These are phyloP conservation scores for Neopestalotiopsis sp. DNA, from an alignment of 2,329 filamentous ascomycete genomes.

Conservation along the genomic window DNA sequence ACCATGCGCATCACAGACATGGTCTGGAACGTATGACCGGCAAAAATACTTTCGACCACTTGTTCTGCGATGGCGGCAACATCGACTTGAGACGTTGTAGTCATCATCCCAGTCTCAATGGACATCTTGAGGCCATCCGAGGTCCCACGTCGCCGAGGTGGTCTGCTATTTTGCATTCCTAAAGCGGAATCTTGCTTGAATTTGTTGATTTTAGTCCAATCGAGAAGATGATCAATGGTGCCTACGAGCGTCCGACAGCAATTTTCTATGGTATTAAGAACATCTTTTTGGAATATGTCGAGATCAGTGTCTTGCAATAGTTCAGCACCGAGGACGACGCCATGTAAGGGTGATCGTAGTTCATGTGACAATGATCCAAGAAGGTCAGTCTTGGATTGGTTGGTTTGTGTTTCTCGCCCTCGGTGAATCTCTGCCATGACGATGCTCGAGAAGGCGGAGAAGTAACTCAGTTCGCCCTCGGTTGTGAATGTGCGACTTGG, in stretches of 20 bases:
- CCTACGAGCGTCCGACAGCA: conserved; percentile 57
- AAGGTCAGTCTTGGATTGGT: conserved; percentile 59
- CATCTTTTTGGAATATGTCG: conserved; percentile 49
- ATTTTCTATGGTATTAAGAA: conserved; percentile 53
- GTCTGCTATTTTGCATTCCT: not conserved
- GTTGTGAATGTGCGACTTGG: conserved; percentile 47
- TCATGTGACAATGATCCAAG: conserved; percentile 66
- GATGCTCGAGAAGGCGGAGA: conserved; percentile 55
- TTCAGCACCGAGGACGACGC: conserved; percentile 59
- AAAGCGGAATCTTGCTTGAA: conserved; percentile 25
- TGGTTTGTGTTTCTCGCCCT: conserved; percentile 39
- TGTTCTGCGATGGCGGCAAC: conserved; percentile 50
- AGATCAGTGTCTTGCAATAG: conserved; percentile 56
- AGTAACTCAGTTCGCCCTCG: conserved; percentile 53
- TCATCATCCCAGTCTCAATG: conserved; percentile 30
- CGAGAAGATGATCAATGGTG: conserved; percentile 57
- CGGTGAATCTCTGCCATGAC: conserved; percentile 61
- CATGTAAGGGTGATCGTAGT: conserved; percentile 63
- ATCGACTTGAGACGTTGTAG: conserved; percentile 33
- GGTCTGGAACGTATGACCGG: conserved; percentile 44
- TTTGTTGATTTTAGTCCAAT: conserved; percentile 60
- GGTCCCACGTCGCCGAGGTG: not conserved
- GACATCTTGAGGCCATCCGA: not conserved
- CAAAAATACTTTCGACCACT: conserved; percentile 52
- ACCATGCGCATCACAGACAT: not conserved